phyloP scores from a whole-genome alignment of 116 monocot genomes.

The Papilionanthe hybrid region DNA sequence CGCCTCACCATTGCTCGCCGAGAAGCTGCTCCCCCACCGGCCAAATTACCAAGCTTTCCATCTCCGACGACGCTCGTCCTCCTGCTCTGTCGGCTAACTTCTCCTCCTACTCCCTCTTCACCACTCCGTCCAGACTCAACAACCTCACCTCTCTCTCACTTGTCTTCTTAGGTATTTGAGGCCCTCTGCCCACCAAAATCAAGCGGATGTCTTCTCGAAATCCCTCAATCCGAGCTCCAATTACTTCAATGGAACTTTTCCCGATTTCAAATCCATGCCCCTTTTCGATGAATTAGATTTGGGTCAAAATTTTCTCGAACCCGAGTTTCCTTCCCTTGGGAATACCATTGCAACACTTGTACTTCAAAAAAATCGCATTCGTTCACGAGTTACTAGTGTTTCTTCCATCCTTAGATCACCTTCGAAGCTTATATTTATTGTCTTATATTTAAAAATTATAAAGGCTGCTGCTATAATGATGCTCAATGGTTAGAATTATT shows the following conservation, averaged over 20 bases:
- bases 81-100: too few relatives aligned
- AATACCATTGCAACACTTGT: constrained; percentile 18
- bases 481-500: too few relatives aligned
- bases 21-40: constrained; percentile 34
- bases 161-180: constrained; percentile 65
- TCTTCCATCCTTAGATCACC: constrained; percentile 21
- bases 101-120: too few relatives aligned
- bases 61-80: too few relatives aligned
- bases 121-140: too few relatives aligned
- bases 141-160: constrained; percentile 52
- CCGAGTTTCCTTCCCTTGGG: constrained; percentile 40
- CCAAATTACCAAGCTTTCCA: constrained; percentile 28
- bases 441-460: too few relatives aligned
- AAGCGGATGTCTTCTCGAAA: constrained; percentile 19
- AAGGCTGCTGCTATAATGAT: too few relatives aligned
- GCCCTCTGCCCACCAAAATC: constrained; percentile 48
- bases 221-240: constrained; percentile 67
- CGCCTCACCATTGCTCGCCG: too few relatives aligned
- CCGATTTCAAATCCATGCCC: constrained; percentile 40
- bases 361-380: constrained; percentile 39
- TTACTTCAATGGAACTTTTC: constrained; percentile 42
- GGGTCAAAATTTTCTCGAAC: constrained; percentile 46
- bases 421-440: constrained; percentile 43
- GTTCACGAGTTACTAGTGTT: constrained; percentile 15
- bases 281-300: constrained; percentile 39